Evolutionary conservation across 2,329 filamentous ascomycete species (phyloP), one percentile per base, ranked within the genome.

Genomic region (Microdochium paspali): DNA sequence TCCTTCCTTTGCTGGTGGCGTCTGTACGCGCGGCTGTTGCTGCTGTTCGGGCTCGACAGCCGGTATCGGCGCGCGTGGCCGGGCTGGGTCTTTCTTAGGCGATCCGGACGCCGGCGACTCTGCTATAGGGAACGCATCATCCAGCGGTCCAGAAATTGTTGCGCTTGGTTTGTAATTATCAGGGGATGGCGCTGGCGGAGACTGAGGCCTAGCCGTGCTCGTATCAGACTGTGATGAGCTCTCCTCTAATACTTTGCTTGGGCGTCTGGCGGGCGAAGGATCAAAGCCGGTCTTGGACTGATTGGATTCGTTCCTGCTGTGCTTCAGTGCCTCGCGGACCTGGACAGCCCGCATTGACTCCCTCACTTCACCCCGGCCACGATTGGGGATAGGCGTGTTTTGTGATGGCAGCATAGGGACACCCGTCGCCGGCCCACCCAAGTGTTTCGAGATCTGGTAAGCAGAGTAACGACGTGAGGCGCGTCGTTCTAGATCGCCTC

Each of bases 401-500:
- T 94, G 89, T 24, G 87, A 74, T 24, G 91, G 90, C 20, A 97
- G 79, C 60, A 94, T 86, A 6, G 90, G 89, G 15, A 97, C 84
- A 20, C 87, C 89, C 65, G 84, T 90, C 15, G 86, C 78, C 32
- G 85, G 84, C 15, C 82, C 79, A 10, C 91, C 91, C 2, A 97
- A 73, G 58, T 95, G 90, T 61, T 96, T 97, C 43, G 89, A 88
- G 56, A 98, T 95, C 61, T 98, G 93, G 62, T 97, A 98, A 46
- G 90, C 87, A 2, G 93, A 97, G 62, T 97, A 98, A 59, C 93
- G 77, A 55, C 91, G 79, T 13, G 93, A 98, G 1, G 93, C 93
- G 61, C 93, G 79, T 61, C 93, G 80, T 67, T 98, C 93, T 45
- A 98, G 71, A 55, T 96, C 90, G 20, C 91, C 91, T 28, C 90